A percentile compares a stretch with the other conserved stretches of the same genome.
Evolutionary conservation across 805 yeast genomes (phyloP).

Genomic region (Metschnikowia koreensis): DNA sequence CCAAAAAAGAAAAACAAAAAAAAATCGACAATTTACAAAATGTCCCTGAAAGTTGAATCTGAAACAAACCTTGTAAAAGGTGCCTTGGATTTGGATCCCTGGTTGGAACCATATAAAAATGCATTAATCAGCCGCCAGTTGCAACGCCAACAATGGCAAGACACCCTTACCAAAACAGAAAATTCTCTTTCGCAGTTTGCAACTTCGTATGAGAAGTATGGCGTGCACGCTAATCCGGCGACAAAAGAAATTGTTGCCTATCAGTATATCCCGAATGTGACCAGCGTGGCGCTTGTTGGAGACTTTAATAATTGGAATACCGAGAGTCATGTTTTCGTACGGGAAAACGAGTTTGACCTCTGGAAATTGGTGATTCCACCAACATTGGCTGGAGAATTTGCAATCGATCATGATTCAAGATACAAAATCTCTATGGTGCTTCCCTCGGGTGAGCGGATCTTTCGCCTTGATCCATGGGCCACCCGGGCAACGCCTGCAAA

Average conservation of each 20-base stretch:
- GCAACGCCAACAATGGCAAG: constrained; percentile 62
- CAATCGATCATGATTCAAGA: constrained; percentile 79
- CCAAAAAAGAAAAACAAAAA: neutral
- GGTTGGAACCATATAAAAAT: constrained; percentile 75
- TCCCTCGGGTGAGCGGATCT: constrained; percentile 68
- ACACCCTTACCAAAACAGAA: constrained; percentile 53
- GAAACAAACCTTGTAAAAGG: constrained; percentile 40
- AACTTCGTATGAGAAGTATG: constrained; percentile 70
- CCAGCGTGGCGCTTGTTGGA: constrained; percentile 74
- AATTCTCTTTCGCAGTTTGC: constrained; percentile 65
- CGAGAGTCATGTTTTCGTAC: constrained; percentile 50
- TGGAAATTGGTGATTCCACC: constrained; percentile 66
- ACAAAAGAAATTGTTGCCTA: constrained; percentile 59
- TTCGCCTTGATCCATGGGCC: constrained; percentile 88
- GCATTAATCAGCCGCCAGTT: constrained; percentile 67
- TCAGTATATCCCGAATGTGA: constrained; percentile 93
- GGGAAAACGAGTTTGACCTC: constrained; percentile 63
- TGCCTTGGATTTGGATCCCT: constrained; percentile 76
- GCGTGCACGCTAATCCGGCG: constrained; percentile 59
- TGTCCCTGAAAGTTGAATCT: neutral
- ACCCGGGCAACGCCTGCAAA: constrained; percentile 73
- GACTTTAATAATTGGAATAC: constrained; percentile 88
- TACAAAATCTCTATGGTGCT: constrained; percentile 67
- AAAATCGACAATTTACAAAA: neutral
- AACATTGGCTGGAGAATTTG: constrained; percentile 46